Percentiles rank a stretch among this genome's conserved stretches.
These are phyloP conservation scores for Aspergillus carbonarius DNA, from an alignment of 2,329 filamentous ascomycete genomes.

Conservation along the genomic window DNA sequence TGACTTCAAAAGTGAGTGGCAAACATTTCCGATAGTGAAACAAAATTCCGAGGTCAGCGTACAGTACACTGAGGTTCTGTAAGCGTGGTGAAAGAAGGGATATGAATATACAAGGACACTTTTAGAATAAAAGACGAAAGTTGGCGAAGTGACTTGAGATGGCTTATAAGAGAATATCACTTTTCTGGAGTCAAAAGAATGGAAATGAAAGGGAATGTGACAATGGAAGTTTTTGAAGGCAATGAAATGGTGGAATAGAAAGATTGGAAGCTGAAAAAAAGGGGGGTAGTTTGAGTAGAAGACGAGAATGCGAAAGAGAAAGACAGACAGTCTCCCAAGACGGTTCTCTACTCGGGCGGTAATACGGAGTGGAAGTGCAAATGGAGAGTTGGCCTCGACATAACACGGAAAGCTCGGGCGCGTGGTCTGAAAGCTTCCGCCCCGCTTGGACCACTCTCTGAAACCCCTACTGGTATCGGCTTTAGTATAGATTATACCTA, in stretches of 20 bases:
- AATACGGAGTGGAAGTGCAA: slow-evolving; percentile 10
- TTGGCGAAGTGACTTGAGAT: slow-evolving; percentile 10
- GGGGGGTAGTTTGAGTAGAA: neutral
- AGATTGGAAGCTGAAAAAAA: neutral
- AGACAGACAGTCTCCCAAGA: neutral
- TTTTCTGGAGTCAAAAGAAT: neutral
- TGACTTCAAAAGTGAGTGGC: neutral
- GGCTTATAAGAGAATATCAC: neutral
- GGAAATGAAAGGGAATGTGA: neutral
- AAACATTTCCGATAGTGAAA: neutral
- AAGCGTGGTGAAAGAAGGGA: neutral
- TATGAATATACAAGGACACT: neutral
- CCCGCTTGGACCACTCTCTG: slow-evolving; percentile 10
- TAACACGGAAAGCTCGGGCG: slow-evolving; percentile 20
- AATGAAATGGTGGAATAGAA: neutral
- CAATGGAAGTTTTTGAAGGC: neutral
- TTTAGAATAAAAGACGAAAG: neutral
- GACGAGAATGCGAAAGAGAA: neutral
- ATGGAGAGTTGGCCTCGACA: slow-evolving; percentile 25
- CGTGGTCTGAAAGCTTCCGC: slow-evolving; percentile 11
- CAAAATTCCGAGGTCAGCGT: neutral
- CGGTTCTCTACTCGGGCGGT: neutral
- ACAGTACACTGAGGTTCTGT: neutral
- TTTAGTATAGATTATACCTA: neutral
- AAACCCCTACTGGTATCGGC: neutral